Conservation (phyloP, 768 basidiomycete genomes). For the Termitomyces sp. region DNA sequence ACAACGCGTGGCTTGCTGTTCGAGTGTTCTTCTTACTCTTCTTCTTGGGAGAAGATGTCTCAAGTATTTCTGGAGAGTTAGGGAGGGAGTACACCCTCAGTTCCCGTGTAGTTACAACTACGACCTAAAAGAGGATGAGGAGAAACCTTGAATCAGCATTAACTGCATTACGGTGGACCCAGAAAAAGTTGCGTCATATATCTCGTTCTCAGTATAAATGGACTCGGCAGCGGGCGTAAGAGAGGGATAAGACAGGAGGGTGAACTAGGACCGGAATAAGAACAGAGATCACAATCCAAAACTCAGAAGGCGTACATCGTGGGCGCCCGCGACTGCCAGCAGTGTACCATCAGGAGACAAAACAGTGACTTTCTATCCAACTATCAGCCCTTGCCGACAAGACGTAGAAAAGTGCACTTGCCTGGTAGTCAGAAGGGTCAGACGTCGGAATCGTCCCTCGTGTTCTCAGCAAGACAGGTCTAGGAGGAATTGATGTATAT, state of each 20-base stretch:
- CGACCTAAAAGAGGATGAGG: slow-evolving; percentile 38
- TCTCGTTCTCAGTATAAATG: slow-evolving; percentile 65
- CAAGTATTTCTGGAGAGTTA: slow-evolving; percentile 5
- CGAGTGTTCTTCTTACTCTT: slow-evolving; percentile 36
- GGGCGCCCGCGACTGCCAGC: slow-evolving; percentile 69
- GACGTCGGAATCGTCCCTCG: slow-evolving; percentile 56
- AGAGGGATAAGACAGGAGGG: slow-evolving; percentile 61
- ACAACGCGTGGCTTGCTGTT: slow-evolving; percentile 7
- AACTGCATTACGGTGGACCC: slow-evolving; percentile 44
- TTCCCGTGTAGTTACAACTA: slow-evolving; percentile 60
- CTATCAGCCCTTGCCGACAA: slow-evolving; percentile 8
- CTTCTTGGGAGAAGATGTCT: slow-evolving; percentile 22
- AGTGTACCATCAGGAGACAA: slow-evolving; percentile 66
- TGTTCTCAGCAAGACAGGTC: slow-evolving; percentile 47
- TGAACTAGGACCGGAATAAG: slow-evolving; percentile 36
- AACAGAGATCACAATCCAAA: slow-evolving; percentile 2
- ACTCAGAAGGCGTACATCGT: slow-evolving; percentile 45
- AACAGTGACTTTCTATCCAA: slow-evolving; percentile 78
- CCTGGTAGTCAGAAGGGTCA: slow-evolving; percentile 82
- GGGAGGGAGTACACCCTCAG: slow-evolving; percentile 63
- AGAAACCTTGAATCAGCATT: neutral
- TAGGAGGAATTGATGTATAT: slow-evolving; percentile 21
- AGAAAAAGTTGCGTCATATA: slow-evolving; percentile 85
- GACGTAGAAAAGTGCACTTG: slow-evolving; percentile 25
- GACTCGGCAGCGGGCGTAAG: slow-evolving; percentile 43